Evolutionary conservation across 305 asterid species (phyloP), one percentile per base, ranked within the genome.

Genomic region (Nicotiana rustica): DNA sequence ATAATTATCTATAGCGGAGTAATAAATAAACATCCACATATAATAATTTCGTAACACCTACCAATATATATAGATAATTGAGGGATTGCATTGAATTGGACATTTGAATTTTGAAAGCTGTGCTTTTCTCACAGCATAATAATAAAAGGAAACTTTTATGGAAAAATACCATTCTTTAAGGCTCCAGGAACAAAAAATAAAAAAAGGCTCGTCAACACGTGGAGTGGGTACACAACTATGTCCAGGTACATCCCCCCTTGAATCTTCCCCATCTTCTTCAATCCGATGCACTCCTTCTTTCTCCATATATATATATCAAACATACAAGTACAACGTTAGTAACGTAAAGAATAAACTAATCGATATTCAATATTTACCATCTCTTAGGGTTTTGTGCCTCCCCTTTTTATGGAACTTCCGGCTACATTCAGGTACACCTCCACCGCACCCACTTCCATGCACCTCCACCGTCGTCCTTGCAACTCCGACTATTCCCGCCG

Each of bases 241-340:
- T 84, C 89, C 85, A 86, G 87, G 81, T 86, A 80, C 89, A 86
- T 78, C 83, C 85, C 93, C 85, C 77, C 83, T 52, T 25, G 60
- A 69, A 85, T 79, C 77, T 21, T 44, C 69, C 44, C 35, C 35
- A 21, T 1, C 17, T 67, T 21, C 15, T 55, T 14, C 60, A 55
- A 12, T 55, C 1, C 60, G 18, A 14, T 55, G 5, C 60, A 55
- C 13, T 55, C 17, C 60, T 55, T 55, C 18, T 10, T 55, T 55
- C 17, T 52, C 59, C 59, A 0, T 25, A 25, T 25, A 12, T 52
- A 52, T 18, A 29, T 47, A 55, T 6, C 47, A 41, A 41, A 10
- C 47, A 41, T 7, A 41, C 8, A 7, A 41, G 9, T 7, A 41
- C 10, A 7, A 41, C 9, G 10, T 41, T 1, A 25, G 25, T 25